Evolutionary conservation across 2,329 filamentous ascomycete genomes (phyloP).

Genomic region (Clonostachys byssicola): DNA sequence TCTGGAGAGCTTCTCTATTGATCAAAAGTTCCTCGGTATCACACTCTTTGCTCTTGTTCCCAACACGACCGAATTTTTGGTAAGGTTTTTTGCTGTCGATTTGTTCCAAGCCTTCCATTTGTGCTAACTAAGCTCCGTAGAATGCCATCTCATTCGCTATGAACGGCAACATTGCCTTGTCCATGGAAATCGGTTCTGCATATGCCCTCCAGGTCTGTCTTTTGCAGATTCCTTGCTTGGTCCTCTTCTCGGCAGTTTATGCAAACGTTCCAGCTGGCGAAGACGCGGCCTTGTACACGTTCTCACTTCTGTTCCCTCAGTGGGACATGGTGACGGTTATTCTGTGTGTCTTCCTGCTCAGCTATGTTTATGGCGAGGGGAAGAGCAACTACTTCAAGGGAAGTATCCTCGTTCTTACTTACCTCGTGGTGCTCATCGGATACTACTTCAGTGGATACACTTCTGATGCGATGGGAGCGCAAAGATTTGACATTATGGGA

Average conservation of each 20-base stretch:
- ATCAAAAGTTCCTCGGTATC: constrained; percentile 96
- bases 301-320: constrained; percentile 91
- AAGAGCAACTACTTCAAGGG: constrained; percentile 99
- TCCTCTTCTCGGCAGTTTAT: constrained; percentile 83
- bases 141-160: constrained; percentile 99
- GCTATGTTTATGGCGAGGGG: constrained; percentile 96
- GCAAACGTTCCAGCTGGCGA: constrained; percentile 33
- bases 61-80: constrained; percentile 96
- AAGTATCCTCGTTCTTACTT: constrained; percentile 87
- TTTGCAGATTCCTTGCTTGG: constrained; percentile 87
- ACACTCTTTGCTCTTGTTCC: constrained; percentile 95
- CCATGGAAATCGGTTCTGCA: constrained; percentile 97
- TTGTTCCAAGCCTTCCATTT: not conserved
- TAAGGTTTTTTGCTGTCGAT: constrained; percentile 38
- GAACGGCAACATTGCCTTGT: constrained; percentile 98
- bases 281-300: constrained; percentile 55
- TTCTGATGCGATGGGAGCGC: constrained; percentile 33
- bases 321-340: constrained; percentile 99
- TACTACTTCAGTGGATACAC: constrained; percentile 77
- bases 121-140: constrained; percentile 30
- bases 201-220: constrained; percentile 96
- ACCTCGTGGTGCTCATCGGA: constrained; percentile 85
- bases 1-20: constrained; percentile 81
- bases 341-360: constrained; percentile 90
- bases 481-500: constrained; percentile 51